Base-by-base conservation (phyloP, 139 green algal genomes). In the Gonium pectorale region DNA sequence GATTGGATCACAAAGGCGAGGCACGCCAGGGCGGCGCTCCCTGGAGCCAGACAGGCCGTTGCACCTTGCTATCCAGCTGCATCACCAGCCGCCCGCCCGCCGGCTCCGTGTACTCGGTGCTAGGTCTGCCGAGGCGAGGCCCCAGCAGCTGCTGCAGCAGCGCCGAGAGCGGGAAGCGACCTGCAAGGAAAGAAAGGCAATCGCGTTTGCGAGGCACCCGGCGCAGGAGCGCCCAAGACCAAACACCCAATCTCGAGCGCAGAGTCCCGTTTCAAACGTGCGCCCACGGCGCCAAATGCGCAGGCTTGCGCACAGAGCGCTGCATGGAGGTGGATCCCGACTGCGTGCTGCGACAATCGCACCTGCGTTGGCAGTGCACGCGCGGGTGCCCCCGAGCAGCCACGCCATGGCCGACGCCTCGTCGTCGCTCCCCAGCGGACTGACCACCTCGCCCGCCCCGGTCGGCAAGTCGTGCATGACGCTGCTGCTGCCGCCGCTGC, bases 111-210 rank as follows among this genome's bases (percentile, higher is more conserved):
- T 66, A 6, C 7, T 8, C 71, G 7, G 6, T 51, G 24, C n/a
- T 31, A 0, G 9, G 15, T 3, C 9, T 17, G 33, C 9, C 71
- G 7, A 49, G 9, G 43, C 40, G 49, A 31, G 49, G 71, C 17
- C 71, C 71, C 71, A 80, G 49, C 46, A 80, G n/a, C 24, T 51
- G 9, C 49, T 19, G 71, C 3, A 80, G 49, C 49, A 80, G 71
- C 49, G 35, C 17, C 0, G 11, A 5, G 35, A 80, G n/a, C 38
- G 49, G 3, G 11, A 22, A 21, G 26, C 13, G 13, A 17, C 13
- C 59, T 19, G 59, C 59, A 9, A 33, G 59, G 21, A 29, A 24
- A 27, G 3, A 24, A 1, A 13, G 26, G 26, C 59, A 35, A 11
- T 33, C 11, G 26, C 59, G 3, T 33, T 37, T 29, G 59, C 59